phyloP scores from a whole-genome alignment of 805 yeast species.

The Nakazawaea pomicola region DNA sequence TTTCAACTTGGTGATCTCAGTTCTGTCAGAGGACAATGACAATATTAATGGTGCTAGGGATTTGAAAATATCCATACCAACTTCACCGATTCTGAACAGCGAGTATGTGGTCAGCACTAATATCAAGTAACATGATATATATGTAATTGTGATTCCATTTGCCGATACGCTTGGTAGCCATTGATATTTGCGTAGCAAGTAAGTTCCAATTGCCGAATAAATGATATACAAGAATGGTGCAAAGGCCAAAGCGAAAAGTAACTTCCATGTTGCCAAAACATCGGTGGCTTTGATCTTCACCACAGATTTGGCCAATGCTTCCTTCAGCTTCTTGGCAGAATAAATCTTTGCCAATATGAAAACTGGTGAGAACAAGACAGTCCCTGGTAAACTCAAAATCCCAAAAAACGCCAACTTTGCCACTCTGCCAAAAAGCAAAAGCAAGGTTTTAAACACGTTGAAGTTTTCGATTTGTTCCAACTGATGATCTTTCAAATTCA shows the following conservation, averaged over 20 bases:
- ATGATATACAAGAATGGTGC: constrained; percentile 81
- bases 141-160: constrained; percentile 11
- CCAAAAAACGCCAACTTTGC: constrained; percentile 49
- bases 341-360: constrained; percentile 69
- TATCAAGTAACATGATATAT: constrained; percentile 50
- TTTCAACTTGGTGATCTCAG: constrained; percentile 51
- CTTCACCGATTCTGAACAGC: constrained; percentile 86
- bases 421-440: constrained; percentile 53
- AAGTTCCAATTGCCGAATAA: constrained; percentile 61
- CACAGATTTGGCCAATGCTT: constrained; percentile 78
- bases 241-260: constrained; percentile 76
- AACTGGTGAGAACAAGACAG: constrained; percentile 82
- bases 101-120: constrained; percentile 78
- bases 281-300: constrained; percentile 90
- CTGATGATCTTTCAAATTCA: constrained; percentile 70
- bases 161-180: neutral
- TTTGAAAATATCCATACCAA: constrained; percentile 85
- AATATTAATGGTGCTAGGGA: constrained; percentile 74
- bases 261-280: constrained; percentile 95
- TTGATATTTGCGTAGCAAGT: constrained; percentile 9
- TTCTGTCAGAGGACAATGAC: constrained; percentile 48
- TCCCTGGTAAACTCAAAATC: constrained; percentile 78
- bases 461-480: constrained; percentile 47
- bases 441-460: constrained; percentile 42
- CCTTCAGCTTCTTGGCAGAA: constrained; percentile 64